Evolutionary conservation across 2,329 filamentous ascomycete species (phyloP).

Genomic region (Emergomyces pasteurianus): DNA sequence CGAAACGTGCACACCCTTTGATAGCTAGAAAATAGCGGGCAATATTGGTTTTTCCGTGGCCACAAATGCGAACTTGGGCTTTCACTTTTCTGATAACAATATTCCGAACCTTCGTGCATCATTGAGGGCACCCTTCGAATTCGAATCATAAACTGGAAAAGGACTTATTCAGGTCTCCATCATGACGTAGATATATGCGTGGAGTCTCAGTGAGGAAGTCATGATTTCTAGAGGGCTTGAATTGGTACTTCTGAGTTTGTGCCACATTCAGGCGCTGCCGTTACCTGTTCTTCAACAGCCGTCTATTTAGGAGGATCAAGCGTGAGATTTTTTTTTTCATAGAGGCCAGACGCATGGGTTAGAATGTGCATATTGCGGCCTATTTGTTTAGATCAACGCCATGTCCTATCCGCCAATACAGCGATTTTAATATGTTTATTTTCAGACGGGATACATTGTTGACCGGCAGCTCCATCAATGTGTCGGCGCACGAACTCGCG

Average conservation of each 20-base stretch:
- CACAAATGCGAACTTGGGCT: neutral
- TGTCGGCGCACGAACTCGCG: neutral
- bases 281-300: neutral
- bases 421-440: neutral
- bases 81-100: neutral
- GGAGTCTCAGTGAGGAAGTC: neutral
- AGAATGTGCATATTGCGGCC: neutral
- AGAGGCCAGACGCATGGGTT: neutral
- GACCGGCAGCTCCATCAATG: neutral
- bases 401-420: neutral
- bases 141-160: neutral
- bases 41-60: neutral
- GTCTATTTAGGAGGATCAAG: neutral
- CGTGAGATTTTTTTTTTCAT: no score
- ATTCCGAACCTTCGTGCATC: neutral
- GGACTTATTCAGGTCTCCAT: neutral
- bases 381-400: neutral
- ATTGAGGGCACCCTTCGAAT: neutral
- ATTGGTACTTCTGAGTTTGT: neutral
- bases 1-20: neutral
- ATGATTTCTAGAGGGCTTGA: neutral
- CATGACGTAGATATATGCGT: neutral
- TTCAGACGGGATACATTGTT: neutral
- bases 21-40: neutral
- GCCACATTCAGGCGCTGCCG: neutral